phyloP scores from a whole-genome alignment of 2,329 filamentous ascomycete species.

The Colletotrichum incanum region DNA sequence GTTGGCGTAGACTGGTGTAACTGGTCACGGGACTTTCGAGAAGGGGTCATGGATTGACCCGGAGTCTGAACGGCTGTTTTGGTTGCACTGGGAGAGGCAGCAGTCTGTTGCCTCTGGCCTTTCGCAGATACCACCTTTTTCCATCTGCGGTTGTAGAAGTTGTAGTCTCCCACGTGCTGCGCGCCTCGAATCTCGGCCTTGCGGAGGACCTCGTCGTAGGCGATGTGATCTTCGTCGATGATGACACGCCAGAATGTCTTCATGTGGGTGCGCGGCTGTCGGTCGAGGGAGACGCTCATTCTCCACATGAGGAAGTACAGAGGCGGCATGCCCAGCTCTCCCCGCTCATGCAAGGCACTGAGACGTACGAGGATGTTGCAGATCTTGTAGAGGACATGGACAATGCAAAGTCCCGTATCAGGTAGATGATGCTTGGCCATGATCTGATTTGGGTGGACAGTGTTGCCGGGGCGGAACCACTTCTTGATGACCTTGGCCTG shows the following conservation, averaged over 20 bases:
- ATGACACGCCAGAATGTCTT: constrained; percentile 15
- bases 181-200: constrained; percentile 28
- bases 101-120: neutral
- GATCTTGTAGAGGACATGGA: constrained; percentile 55
- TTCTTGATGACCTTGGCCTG: constrained; percentile 53
- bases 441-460: constrained; percentile 57
- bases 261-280: neutral
- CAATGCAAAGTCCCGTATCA: constrained; percentile 50
- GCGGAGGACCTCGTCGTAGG: constrained; percentile 24
- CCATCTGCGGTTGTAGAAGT: constrained; percentile 16
- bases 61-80: too few relatives aligned
- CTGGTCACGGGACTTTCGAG: neutral
- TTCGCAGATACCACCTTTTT: neutral
- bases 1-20: neutral
- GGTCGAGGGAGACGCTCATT: constrained; percentile 41
- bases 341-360: constrained; percentile 45
- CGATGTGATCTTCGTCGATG: constrained; percentile 24
- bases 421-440: constrained; percentile 53
- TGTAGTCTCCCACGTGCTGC: constrained; percentile 33
- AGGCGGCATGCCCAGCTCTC: constrained; percentile 54
- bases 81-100: too few relatives aligned
- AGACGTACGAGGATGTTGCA: constrained; percentile 54
- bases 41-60: neutral
- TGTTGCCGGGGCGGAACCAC: constrained; percentile 50
- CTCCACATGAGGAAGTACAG: constrained; percentile 58